Evolutionary conservation across 208 protist genomes (phyloP), one percentile per base, ranked within the genome.

Genomic region (Leishmania lainsoni): DNA sequence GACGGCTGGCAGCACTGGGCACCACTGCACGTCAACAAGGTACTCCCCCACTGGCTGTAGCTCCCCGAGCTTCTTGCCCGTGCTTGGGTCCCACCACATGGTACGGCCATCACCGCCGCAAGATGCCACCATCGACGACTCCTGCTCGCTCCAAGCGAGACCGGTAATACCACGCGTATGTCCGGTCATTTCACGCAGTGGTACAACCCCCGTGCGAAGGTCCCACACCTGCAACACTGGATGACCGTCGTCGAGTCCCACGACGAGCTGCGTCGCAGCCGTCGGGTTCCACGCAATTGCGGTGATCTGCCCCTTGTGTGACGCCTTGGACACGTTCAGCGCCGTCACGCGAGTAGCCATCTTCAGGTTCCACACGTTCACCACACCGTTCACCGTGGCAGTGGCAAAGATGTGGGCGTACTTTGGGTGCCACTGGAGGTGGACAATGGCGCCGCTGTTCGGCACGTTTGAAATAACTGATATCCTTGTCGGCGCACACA

Each of bases 141-240:
- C 98, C 51, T 93, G 80, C 56, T 90, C 81, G 83, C 93, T 97
- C 99, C 99, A 99, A 22, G 95, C 94, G 0, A 99, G 70, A 29
- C 91, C 93, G n/a, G 97, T 95, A 29, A 99, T 89, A 79, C 97
- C 98, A 63, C 91, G 87, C 22, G 79, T 83, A 83, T 99, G 98
- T 9, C 91, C 90, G 39, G 65, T 73, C 75, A 98, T 87, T 80
- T 96, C 91, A 6, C 77, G 83, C 61, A 98, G 78, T 22, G 99
- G 98, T 32, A 93, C 80, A 76, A 97, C 92, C 20, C 96, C 90
- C 66, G 98, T 99, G 79, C 96, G 92, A 5, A 99, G 86, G 86
- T 99, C 98, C 99, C 99, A 99, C 63, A 99, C 83, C 83, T 99
- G 98, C 75, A 99, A 89, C 26, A 98, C 91, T 70, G 98, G 98